Conservation (phyloP, 352 stramenopile species). For the Thraustotheca clavata region DNA sequence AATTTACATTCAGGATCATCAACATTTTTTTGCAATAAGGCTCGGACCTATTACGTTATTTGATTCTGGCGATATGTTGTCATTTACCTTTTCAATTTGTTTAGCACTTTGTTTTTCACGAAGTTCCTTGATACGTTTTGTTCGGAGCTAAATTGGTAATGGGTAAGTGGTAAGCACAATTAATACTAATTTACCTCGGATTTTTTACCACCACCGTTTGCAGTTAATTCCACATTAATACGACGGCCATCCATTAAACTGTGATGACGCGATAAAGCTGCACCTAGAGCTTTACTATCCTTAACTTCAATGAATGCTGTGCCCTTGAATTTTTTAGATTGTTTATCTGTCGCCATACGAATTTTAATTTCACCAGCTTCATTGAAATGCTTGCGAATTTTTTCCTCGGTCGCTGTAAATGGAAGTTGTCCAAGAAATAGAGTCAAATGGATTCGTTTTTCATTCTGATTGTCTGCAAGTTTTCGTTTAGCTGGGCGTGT, state of each 20-base stretch:
- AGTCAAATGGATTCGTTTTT: slow-evolving; percentile 77
- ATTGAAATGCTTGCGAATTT: slow-evolving; percentile 57
- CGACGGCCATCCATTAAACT: slow-evolving; percentile 66
- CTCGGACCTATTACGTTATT: slow-evolving; percentile 25
- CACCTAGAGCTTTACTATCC: slow-evolving; percentile 72
- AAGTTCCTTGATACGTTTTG: slow-evolving; percentile 55
- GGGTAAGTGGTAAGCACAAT: too few relatives aligned
- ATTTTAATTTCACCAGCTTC: slow-evolving; percentile 68
- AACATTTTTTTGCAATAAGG: slow-evolving; percentile 74
- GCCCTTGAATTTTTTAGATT: slow-evolving; percentile 73
- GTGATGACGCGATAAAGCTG: slow-evolving; percentile 69
- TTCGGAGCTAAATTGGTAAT: too few relatives aligned
- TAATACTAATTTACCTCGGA: too few relatives aligned
- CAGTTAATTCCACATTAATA: slow-evolving; percentile 84
- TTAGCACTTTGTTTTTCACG: slow-evolving; percentile 76
- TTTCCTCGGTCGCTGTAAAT: slow-evolving; percentile 56
- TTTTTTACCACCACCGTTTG: slow-evolving; percentile 71
- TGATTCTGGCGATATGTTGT: background rate
- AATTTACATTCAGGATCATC: slow-evolving; percentile 62
- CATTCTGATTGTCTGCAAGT: slow-evolving; percentile 29
- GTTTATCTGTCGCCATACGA: slow-evolving; percentile 79
- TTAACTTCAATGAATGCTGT: slow-evolving; percentile 81
- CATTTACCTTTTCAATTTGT: slow-evolving; percentile 55
- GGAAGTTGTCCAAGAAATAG: slow-evolving; percentile 78
- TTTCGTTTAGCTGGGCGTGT: slow-evolving; percentile 14